These are phyloP conservation scores for Coemansia sp. DNA, from an alignment of 192 early-diverging fungal genomes.

Conservation along the genomic window DNA sequence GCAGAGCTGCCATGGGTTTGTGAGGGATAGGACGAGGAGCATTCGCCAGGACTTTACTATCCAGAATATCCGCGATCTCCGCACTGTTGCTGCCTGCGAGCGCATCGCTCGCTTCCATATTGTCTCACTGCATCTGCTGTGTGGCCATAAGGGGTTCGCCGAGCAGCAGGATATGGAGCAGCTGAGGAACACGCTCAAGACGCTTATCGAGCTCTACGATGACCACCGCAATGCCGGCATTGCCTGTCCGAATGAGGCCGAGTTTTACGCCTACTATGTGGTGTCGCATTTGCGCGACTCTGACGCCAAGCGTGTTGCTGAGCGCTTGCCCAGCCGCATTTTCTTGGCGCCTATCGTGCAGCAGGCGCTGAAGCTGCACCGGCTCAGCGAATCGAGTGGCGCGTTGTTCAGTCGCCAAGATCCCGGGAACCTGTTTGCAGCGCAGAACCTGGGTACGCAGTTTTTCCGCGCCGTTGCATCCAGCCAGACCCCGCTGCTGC, in stretches of 20 bases:
- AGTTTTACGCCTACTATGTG: conserved; percentile 89
- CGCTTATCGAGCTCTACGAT: conserved; percentile 82
- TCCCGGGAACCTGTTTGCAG: conserved; percentile 54
- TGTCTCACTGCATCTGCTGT: conserved; percentile 69
- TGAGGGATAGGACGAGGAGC: conserved; percentile 81
- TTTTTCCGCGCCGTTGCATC: conserved; percentile 72
- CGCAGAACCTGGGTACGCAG: conserved; percentile 62
- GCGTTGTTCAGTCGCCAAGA: conserved; percentile 46
- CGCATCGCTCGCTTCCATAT: conserved; percentile 87
- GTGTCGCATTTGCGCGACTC: conserved; percentile 69
- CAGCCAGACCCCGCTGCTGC: conserved; percentile 61
- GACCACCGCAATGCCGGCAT: conserved; percentile 62
- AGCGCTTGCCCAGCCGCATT: conserved; percentile 57
- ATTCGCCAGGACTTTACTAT: conserved; percentile 86
- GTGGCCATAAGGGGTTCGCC: conserved; percentile 65
- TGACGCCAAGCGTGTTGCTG: conserved; percentile 67
- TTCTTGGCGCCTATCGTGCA: conserved; percentile 65
- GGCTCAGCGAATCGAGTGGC: conserved; percentile 57
- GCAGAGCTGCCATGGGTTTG: conserved; percentile 69
- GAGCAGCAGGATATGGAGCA: conserved; percentile 87
- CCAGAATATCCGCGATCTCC: conserved; percentile 71
- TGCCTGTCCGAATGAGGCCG: conserved; percentile 73
- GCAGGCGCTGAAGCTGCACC: conserved; percentile 66
- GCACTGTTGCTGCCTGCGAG: conserved; percentile 72
- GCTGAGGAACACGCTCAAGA: conserved; percentile 80